These are phyloP conservation scores for Pistacia integerrima DNA, from an alignment of 345 rosid genomes.

Conservation along the genomic window DNA sequence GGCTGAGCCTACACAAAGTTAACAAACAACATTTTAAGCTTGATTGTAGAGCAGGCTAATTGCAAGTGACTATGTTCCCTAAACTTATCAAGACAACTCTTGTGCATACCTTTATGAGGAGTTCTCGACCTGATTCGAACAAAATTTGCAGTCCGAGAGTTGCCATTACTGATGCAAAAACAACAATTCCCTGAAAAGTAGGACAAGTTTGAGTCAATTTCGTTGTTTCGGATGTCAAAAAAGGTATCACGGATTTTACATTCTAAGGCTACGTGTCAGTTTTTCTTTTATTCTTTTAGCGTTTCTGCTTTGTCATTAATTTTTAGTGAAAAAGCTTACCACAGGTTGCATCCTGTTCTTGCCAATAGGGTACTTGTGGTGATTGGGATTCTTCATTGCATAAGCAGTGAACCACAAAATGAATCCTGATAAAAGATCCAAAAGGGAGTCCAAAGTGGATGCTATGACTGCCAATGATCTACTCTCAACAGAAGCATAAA, in stretches of 20 bases:
- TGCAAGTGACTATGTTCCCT: background rate
- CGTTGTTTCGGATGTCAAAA: too few relatives aligned
- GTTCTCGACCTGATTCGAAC: constrained; percentile 59
- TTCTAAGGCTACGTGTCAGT: background rate
- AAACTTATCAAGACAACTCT: background rate
- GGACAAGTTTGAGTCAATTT: too few relatives aligned
- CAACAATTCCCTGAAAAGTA: constrained; percentile 48
- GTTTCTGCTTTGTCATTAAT: too few relatives aligned
- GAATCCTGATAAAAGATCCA: constrained; percentile 79
- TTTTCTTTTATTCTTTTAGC: too few relatives aligned
- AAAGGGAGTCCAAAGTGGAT: constrained; percentile 51
- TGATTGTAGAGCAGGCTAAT: background rate
- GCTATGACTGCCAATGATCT: constrained; percentile 57
- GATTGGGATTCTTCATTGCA: constrained; percentile 76
- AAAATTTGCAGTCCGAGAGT: constrained; percentile 56
- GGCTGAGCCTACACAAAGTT: constrained; percentile 41
- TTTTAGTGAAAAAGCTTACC: constrained; percentile 35
- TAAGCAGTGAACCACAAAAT: constrained; percentile 83
- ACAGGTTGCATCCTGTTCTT: constrained; percentile 88
- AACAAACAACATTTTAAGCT: background rate
- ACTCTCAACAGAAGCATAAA: constrained; percentile 35
- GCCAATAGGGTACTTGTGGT: constrained; percentile 69
- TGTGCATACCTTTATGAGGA: constrained; percentile 35
- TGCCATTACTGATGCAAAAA: constrained; percentile 59
- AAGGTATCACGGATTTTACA: too few relatives aligned